Base-by-base conservation (phyloP, 108 stramenopile genomes). In the Cyclostephanos invisitatus region DNA sequence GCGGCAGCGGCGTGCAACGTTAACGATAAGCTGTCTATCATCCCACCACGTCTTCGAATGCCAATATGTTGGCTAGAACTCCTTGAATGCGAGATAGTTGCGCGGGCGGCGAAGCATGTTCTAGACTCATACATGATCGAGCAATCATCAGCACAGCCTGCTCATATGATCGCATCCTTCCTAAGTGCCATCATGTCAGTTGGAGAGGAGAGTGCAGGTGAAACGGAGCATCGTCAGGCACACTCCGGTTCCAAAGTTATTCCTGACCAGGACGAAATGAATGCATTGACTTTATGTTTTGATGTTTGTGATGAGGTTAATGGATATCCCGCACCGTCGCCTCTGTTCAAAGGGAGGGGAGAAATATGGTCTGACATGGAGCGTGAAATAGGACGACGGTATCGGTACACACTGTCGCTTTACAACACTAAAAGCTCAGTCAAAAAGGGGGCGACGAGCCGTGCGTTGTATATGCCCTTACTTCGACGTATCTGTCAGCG, bases 61-160 rank as follows among this genome's bases (percentile, higher is more conserved):
- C 94, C 98, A 6, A 46, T 84, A 56, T 95, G 83, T 63, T 98
- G 96, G 94, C 80, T 96, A 20, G 96, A 99, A 72, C 74, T 98
- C 7, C 86, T 97, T 15, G 97, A 98, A 76, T 86, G 91, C 56
- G 98, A 99, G 84, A 99, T 99, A 87, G 91, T 98, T 17, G 94
- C 97, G 14, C 94, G 98, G 50, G 86, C 92, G 32, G 82, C 92
- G 21, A 96, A 96, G 84, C 94, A 96, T 71, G 87, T 96, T 36
- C 81, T 98, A 0, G 88, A 92, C 61, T 68, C 72, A 5, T 90
- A 92, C 56, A 59, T 96, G 58, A 78, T 68, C 2, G 87, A 88
- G 50, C 77, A 83, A 63, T 86, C 83, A 50, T 55, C 80, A 21
- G 38, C 73, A 4, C 87, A 90, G 35, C 94, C 93, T 4, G 86